Conservation (phyloP, 495 filamentous ascomycete species). For the Parachaetomium inaequale region DNA sequence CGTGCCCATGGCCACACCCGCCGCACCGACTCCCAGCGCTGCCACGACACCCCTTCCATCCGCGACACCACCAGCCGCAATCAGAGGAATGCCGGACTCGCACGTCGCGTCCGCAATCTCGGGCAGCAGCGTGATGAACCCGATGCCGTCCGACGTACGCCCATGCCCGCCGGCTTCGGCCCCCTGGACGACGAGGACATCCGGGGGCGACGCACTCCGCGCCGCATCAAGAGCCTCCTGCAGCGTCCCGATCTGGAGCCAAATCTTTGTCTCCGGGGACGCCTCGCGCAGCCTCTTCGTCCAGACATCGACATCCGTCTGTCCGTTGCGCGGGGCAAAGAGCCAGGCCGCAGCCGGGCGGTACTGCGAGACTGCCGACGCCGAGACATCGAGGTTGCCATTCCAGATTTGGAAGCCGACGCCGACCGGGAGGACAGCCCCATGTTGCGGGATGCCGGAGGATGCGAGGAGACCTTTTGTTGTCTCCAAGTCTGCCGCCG, state of each 20-base stretch:
- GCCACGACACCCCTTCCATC: slow-evolving; percentile 88
- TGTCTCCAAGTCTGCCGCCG: slow-evolving; percentile 77
- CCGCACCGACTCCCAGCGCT: slow-evolving; percentile 78
- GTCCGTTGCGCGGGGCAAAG: slow-evolving; percentile 53
- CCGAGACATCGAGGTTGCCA: slow-evolving; percentile 56
- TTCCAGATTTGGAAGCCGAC: slow-evolving; percentile 86
- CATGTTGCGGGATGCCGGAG: slow-evolving; percentile 56
- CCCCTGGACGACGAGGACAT: slow-evolving; percentile 71
- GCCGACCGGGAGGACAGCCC: slow-evolving; percentile 81
- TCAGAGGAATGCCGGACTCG: slow-evolving; percentile 70
- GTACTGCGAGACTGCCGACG: slow-evolving; percentile 42
- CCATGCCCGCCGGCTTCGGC: slow-evolving; percentile 64
- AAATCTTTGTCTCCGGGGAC: slow-evolving; percentile 66
- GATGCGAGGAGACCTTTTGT: slow-evolving; percentile 54
- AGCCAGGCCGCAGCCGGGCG: slow-evolving; percentile 68
- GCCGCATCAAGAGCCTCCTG: slow-evolving; percentile 48
- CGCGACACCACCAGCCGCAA: slow-evolving; percentile 87
- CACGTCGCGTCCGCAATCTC: slow-evolving; percentile 73
- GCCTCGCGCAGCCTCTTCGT: slow-evolving; percentile 45
- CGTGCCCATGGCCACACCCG: slow-evolving; percentile 91
- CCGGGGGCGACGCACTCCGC: slow-evolving; percentile 41
- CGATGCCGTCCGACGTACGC: slow-evolving; percentile 82
- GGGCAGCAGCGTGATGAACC: slow-evolving; percentile 81
- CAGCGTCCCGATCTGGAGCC: slow-evolving; percentile 66
- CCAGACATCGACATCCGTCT: slow-evolving; percentile 54